Evolutionary conservation across 495 filamentous ascomycete species (phyloP).

Genomic region (Penicillium soppii): DNA sequence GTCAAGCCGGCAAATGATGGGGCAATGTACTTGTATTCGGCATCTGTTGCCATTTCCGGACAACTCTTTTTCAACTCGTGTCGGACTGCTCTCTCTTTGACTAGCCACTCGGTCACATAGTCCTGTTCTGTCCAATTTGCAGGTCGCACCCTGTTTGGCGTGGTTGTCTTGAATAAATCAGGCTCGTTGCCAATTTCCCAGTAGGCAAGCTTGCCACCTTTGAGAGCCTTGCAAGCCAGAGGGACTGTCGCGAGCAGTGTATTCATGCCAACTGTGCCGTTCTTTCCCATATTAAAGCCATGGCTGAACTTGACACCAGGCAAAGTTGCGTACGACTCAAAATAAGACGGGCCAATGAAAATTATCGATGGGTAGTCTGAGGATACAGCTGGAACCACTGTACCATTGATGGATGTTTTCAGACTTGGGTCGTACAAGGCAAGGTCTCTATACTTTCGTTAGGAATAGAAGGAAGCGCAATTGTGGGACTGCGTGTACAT

Average conservation of each 20-base stretch:
- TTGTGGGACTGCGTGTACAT: not conserved
- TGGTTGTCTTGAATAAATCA: constrained; percentile 57
- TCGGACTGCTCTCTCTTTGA: constrained; percentile 51
- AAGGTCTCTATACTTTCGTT: constrained; percentile 40
- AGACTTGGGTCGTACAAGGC: constrained; percentile 59
- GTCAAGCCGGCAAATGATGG: constrained; percentile 59
- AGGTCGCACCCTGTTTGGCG: constrained; percentile 53
- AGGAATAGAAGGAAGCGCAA: too few relatives aligned
- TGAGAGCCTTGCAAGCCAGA: constrained; percentile 59
- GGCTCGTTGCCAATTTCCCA: constrained; percentile 72
- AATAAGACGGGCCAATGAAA: constrained; percentile 61
- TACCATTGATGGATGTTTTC: constrained; percentile 53
- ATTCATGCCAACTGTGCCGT: constrained; percentile 50
- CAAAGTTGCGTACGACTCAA: constrained; percentile 64
- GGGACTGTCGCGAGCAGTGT: constrained; percentile 54
- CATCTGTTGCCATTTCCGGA: constrained; percentile 45
- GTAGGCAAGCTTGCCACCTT: constrained; percentile 45
- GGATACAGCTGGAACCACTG: constrained; percentile 46
- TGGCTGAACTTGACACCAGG: constrained; percentile 57
- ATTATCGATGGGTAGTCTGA: constrained; percentile 61
- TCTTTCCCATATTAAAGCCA: constrained; percentile 63
- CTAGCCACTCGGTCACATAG: constrained; percentile 63
- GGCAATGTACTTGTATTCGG: constrained; percentile 52
- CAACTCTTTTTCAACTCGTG: constrained; percentile 48
- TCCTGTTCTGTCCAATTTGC: constrained; percentile 53